Evolutionary conservation across 2,329 filamentous ascomycete genomes (phyloP).

Genomic region (Colletotrichum viniferum): DNA sequence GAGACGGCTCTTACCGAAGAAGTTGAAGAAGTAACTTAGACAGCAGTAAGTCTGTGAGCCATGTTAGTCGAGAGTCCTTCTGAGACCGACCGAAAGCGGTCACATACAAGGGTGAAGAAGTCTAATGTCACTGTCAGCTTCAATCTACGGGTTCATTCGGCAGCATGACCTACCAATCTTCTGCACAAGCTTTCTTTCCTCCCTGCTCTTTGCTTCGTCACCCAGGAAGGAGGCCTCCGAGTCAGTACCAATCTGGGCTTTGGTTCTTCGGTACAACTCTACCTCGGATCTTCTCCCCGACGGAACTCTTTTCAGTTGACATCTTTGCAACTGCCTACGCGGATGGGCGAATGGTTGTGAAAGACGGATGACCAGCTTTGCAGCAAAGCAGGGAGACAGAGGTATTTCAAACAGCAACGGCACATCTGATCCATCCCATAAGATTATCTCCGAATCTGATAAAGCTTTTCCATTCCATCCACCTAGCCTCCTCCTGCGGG

Average conservation of each 20-base stretch:
- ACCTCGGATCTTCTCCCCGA: conserved; percentile 4
- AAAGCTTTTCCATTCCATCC: background rate
- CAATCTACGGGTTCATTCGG: accelerated
- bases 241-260: background rate
- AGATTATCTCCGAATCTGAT: conserved; percentile 11
- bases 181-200: conserved; percentile 31
- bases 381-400: background rate
- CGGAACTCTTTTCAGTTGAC: background rate
- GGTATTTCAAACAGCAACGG: background rate
- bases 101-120: conserved; percentile 36
- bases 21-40: conserved; percentile 39
- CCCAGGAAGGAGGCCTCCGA: conserved; percentile 15
- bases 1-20: conserved; percentile 33
- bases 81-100: background rate
- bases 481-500: background rate
- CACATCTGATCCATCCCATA: background rate
- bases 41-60: conserved; percentile 34
- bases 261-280: background rate
- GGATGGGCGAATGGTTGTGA: background rate
- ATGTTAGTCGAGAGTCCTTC: background rate
- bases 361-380: background rate
- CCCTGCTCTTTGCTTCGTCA: conserved; percentile 18
- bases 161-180: conserved; percentile 27
- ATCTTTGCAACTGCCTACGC: background rate
- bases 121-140: conserved; percentile 19